Conservation (phyloP, 192 early-diverging fungal genomes). For the Coemansia sp. region DNA sequence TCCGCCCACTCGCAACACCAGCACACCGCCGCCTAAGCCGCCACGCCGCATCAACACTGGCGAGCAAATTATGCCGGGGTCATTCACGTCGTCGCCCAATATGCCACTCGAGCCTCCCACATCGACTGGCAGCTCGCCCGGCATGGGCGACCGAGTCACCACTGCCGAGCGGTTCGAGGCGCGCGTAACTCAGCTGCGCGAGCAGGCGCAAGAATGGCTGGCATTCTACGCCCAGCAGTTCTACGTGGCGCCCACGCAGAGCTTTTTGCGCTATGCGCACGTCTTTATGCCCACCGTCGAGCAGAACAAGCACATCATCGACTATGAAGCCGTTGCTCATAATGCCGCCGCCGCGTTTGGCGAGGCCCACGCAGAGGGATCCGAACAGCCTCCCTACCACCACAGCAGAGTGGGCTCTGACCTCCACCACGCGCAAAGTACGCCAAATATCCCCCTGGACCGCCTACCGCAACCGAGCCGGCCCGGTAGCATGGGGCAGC, state of each 20-base stretch:
- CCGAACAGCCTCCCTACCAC: background rate
- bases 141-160: constrained; percentile 1
- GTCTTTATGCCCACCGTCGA: constrained; percentile 41
- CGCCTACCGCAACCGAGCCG: background rate
- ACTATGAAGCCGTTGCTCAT: constrained; percentile 34
- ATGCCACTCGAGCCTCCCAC: background rate
- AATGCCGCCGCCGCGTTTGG: constrained; percentile 3
- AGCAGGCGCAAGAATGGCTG: constrained; percentile 51
- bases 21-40: constrained; percentile 25
- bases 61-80: background rate
- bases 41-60: constrained; percentile 8
- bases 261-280: constrained; percentile 33
- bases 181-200: constrained; percentile 22
- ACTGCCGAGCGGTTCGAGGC: constrained; percentile 26
- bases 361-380: constrained; percentile 7
- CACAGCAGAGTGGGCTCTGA: background rate
- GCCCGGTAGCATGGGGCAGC: background rate
- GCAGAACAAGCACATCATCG: constrained; percentile 41
- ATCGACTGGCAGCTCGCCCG: background rate
- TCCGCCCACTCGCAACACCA: background rate
- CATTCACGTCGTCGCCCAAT: background rate
- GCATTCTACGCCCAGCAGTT: constrained; percentile 53
- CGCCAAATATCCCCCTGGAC: background rate
- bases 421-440: background rate
- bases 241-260: constrained; percentile 47